Evolutionary conservation across 2,329 filamentous ascomycete species (phyloP).

Genomic region (Nigrograna mackinnonii): DNA sequence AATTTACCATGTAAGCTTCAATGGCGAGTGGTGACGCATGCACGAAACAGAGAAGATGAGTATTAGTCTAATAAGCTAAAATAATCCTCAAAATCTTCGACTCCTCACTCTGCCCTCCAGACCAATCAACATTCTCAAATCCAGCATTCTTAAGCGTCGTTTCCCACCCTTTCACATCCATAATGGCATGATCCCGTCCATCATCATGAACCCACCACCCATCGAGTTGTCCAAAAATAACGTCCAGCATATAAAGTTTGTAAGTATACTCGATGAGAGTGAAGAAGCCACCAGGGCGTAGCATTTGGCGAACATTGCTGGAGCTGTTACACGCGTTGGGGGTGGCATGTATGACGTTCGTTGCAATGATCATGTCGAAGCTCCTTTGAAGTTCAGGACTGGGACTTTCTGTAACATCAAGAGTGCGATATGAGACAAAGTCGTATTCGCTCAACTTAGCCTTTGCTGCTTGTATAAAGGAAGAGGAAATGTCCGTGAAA

Average conservation of each 20-base stretch:
- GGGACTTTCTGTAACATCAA: too few relatives aligned
- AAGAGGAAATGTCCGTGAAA: constrained; percentile 41
- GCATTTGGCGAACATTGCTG: constrained; percentile 10
- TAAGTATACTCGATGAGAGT: constrained; percentile 16
- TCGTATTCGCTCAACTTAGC: constrained; percentile 31
- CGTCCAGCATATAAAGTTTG: constrained; percentile 18
- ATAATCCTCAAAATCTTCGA: neutral
- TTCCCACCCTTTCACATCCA: constrained; percentile 1
- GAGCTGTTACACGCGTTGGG: constrained; percentile 5
- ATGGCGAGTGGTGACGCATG: too few relatives aligned
- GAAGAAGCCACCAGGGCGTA: constrained; percentile 13
- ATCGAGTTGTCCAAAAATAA: constrained; percentile 21
- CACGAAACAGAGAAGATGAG: too few relatives aligned
- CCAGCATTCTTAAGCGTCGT: neutral
- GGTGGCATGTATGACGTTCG: too few relatives aligned
- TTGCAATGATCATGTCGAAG: too few relatives aligned
- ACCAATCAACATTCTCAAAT: constrained; percentile 1
- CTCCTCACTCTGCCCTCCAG: neutral
- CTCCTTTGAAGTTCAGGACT: too few relatives aligned
- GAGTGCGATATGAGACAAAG: too few relatives aligned
- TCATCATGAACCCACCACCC: constrained; percentile 23
- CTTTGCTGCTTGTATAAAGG: constrained; percentile 35
- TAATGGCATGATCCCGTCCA: neutral
- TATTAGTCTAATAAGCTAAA: too few relatives aligned
- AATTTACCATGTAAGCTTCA: too few relatives aligned